These are phyloP conservation scores for Monilinia fructigena DNA, from an alignment of 2,329 filamentous ascomycete species.

Conservation along the genomic window DNA sequence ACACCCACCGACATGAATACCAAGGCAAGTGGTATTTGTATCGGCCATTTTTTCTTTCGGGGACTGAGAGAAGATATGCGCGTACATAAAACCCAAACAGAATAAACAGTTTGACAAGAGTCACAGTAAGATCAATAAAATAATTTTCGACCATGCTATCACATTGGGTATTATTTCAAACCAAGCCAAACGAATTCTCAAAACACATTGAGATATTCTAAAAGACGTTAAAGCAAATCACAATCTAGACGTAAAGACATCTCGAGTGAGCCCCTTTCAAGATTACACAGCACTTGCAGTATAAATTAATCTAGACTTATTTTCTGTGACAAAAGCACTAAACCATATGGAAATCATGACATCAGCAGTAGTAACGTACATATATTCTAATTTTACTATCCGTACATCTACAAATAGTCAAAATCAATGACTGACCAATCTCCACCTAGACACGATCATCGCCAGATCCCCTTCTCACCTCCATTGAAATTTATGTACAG, in stretches of 20 bases:
- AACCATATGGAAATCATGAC: not conserved
- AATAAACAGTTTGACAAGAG: not conserved
- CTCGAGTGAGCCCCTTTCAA: too few species aligned
- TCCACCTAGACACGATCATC: not conserved
- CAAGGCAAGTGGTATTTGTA: not conserved
- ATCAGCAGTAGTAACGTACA: slow-evolving; percentile 9
- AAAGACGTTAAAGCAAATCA: not conserved
- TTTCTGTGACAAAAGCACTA: not conserved
- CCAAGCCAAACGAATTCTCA: too few species aligned
- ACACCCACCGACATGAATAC: not conserved
- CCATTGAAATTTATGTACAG: slow-evolving; percentile 30
- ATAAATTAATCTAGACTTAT: not conserved
- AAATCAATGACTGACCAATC: slow-evolving; percentile 3
- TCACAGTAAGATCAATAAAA: not conserved
- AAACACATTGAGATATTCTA: too few species aligned
- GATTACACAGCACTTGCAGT: not conserved
- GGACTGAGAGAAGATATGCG: not conserved
- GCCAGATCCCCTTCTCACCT: not conserved
- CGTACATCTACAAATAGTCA: slow-evolving; percentile 20
- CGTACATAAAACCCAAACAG: not conserved
- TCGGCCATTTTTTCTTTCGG: not conserved
- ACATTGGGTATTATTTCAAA: not conserved
- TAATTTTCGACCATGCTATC: not conserved
- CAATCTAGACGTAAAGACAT: too few species aligned
- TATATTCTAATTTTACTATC: slow-evolving; percentile 20